Conservation (phyloP, 1,284 basidiomycete species). For the Omphalotus olearius region DNA sequence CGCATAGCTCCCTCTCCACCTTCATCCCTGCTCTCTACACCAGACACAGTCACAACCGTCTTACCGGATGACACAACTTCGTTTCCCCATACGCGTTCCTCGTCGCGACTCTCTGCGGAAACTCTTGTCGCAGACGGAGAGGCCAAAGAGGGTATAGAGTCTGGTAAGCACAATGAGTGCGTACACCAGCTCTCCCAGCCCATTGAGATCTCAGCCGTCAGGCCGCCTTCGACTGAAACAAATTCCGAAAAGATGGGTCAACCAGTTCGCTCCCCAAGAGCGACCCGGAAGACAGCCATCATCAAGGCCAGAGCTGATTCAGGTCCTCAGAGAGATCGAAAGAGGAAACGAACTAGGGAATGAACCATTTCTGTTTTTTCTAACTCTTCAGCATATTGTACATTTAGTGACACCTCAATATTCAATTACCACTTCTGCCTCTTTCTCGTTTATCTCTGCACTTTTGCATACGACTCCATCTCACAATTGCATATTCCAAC, state of each 20-base stretch:
- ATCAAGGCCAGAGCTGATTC: background rate
- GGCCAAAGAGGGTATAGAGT: too few relatives aligned
- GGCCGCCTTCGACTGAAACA: too few relatives aligned
- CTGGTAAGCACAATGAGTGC: too few relatives aligned
- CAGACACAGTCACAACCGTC: too few relatives aligned
- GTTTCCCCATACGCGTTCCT: conserved; percentile 31
- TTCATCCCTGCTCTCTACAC: conserved; percentile 3
- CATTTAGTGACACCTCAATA: conserved; percentile 11
- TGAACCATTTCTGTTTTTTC: conserved; percentile 8
- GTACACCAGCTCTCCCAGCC: too few relatives aligned
- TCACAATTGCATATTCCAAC: too few relatives aligned
- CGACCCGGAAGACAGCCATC: background rate
- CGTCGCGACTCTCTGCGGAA: conserved; percentile 31
- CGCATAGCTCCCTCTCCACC: conserved; percentile 1
- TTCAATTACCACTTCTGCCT: background rate
- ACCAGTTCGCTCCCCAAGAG: background rate
- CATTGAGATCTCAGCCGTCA: too few relatives aligned
- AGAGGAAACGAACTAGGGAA: background rate
- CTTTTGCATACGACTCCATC: too few relatives aligned
- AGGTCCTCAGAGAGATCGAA: background rate
- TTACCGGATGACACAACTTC: conserved; percentile 6
- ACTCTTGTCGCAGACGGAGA: conserved; percentile 23
- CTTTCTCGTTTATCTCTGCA: background rate
- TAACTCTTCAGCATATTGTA: conserved; percentile 14
- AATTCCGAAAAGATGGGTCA: too few relatives aligned